A percentile compares a stretch with the other conserved stretches of the same genome.
Conservation (phyloP, 257 asterid genomes). For the Lantana camara region DNA sequence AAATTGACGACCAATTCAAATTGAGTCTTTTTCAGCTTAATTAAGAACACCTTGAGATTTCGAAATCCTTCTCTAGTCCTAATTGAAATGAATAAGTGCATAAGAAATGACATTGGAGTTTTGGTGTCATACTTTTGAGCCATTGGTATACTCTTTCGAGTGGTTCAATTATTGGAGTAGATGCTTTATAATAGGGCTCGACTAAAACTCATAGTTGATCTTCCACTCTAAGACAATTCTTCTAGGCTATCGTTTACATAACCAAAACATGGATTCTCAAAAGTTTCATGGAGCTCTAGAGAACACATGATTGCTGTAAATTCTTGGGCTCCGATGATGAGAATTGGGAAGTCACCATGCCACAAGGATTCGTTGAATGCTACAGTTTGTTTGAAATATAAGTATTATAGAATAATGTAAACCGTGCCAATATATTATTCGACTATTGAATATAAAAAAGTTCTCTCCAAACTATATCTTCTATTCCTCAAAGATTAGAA, state of each 20-base stretch:
- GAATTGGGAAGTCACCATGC: no score
- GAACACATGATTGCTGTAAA: background rate
- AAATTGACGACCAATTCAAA: background rate
- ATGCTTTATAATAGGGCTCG: background rate
- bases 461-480: no score
- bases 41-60: background rate
- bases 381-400: no score
- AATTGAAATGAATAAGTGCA: background rate
- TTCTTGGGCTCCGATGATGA: background rate
- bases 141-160: background rate
- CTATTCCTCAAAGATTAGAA: no score
- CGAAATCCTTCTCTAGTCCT: background rate
- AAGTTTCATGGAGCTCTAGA: background rate
- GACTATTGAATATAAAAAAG: no score
- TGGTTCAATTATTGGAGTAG: background rate
- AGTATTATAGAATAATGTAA: no score
- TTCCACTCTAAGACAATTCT: conserved; percentile 10
- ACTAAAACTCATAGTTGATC: background rate
- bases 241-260: conserved; percentile 1
- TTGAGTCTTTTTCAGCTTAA: background rate
- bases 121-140: background rate
- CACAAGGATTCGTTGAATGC: no score
- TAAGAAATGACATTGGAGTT: conserved; percentile 9
- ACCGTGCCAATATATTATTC: no score
- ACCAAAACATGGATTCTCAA: no score